Percentiles rank a stretch among this genome's conserved stretches.
phyloP scores from a whole-genome alignment of 2,329 filamentous ascomycete species.

The Byssochlamys sp. region DNA sequence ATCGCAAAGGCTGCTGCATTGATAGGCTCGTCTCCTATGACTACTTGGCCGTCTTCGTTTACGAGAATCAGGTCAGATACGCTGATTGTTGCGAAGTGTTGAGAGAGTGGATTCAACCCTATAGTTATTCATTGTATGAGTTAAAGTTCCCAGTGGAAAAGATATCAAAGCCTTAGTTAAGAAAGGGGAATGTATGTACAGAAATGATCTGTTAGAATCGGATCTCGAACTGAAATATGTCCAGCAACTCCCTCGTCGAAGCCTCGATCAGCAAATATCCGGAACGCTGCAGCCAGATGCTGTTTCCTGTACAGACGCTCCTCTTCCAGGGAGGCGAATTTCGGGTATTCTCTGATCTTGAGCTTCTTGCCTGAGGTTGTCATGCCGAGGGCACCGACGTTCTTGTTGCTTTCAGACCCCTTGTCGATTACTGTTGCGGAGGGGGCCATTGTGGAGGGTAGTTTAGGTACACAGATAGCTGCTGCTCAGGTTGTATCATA shows the following conservation, averaged over 20 bases:
- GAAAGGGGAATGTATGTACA: constrained; percentile 12
- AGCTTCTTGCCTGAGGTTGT: constrained; percentile 38
- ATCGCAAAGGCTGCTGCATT: constrained; percentile 41
- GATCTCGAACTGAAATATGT: constrained; percentile 37
- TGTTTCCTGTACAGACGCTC: constrained; percentile 37
- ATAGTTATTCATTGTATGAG: background rate
- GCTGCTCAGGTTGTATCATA: background rate
- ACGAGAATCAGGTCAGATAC: constrained; percentile 37
- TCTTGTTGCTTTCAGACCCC: constrained; percentile 33
- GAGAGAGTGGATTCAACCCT: constrained; percentile 37
- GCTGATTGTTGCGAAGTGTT: constrained; percentile 35
- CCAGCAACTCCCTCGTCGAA: constrained; percentile 35
- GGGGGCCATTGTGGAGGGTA: constrained; percentile 23
- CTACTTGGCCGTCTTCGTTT: constrained; percentile 33
- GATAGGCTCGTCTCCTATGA: constrained; percentile 33
- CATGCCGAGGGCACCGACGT: constrained; percentile 38
- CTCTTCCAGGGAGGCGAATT: constrained; percentile 31
- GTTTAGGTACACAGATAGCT: no score
- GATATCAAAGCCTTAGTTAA: background rate
- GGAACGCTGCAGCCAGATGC: constrained; percentile 38
- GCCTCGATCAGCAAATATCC: constrained; percentile 32
- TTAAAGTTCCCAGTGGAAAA: background rate
- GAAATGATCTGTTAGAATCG: constrained; percentile 27
- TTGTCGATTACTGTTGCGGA: constrained; percentile 23
- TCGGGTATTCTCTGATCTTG: constrained; percentile 39